Evolutionary conservation across 192 early-diverging fungal genomes (phyloP).

Genomic region (Dispira simplex): DNA sequence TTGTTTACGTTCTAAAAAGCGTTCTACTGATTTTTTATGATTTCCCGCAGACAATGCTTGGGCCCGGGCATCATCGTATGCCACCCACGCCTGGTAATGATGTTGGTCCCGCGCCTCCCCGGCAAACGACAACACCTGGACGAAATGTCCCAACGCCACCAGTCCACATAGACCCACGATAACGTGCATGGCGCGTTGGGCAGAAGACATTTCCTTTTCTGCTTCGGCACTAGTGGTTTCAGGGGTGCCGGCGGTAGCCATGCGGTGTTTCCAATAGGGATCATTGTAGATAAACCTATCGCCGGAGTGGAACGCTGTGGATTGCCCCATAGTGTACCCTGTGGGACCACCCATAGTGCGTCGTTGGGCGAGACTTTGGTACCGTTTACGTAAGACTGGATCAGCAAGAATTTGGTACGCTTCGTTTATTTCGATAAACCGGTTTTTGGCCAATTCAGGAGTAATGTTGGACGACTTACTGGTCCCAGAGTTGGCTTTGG

Average conservation of each 20-base stretch:
- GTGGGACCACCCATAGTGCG: background rate
- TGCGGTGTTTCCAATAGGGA: background rate
- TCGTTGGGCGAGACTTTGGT: background rate
- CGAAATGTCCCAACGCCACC: background rate
- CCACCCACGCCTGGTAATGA: slow-evolving; percentile 2
- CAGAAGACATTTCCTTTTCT: background rate
- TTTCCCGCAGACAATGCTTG: background rate
- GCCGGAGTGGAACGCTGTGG: background rate
- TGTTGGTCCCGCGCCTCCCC: background rate
- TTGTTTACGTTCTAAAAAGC: slow-evolving; percentile 8
- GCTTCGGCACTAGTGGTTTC: background rate
- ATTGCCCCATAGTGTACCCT: background rate
- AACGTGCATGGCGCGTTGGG: background rate
- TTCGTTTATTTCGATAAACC: slow-evolving; percentile 10
- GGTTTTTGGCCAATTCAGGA: background rate
- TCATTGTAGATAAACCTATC: slow-evolving; percentile 7
- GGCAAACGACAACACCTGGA: background rate
- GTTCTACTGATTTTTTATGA: slow-evolving; percentile 1
- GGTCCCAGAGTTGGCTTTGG: background rate
- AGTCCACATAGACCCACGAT: background rate
- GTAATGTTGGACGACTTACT: background rate
- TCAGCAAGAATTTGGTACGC: slow-evolving; percentile 2
- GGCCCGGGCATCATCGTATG: background rate
- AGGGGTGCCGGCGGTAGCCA: background rate
- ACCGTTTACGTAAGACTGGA: background rate